These are phyloP conservation scores for Calophaca sinica DNA, from an alignment of 306 rosid species.

Conservation along the genomic window DNA sequence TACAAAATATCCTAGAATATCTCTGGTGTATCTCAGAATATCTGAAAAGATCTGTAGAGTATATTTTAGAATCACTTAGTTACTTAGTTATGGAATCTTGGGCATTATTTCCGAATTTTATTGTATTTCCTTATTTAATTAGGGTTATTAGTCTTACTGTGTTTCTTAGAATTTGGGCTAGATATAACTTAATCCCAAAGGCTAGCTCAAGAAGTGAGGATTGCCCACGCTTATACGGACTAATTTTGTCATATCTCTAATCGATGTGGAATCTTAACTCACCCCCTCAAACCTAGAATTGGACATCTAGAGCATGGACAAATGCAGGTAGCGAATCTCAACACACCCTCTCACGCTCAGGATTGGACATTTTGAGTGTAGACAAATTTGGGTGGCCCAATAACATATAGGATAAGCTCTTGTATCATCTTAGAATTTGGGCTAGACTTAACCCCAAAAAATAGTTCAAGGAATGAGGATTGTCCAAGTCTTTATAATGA, in stretches of 20 bases:
- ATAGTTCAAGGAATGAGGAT: not conserved
- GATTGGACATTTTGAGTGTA: not conserved
- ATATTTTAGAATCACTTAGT: not conserved
- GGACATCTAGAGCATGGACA: not conserved
- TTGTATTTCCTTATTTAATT: not conserved
- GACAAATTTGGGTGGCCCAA: not conserved
- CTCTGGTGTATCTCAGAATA: slow-evolving; percentile 5
- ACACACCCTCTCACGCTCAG: not conserved
- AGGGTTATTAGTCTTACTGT: slow-evolving; percentile 6
- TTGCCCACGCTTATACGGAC: not conserved
- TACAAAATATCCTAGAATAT: not conserved
- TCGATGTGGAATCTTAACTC: not conserved
- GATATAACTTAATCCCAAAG: not conserved
- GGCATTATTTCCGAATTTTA: slow-evolving; percentile 12
- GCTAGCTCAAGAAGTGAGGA: not conserved
- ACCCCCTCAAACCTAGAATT: not conserved
- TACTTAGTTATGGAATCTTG: slow-evolving; percentile 1
- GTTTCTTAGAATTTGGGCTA: not conserved
- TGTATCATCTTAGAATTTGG: not conserved
- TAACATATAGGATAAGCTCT: not conserved
- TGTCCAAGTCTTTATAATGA: not conserved
- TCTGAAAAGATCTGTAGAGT: not conserved
- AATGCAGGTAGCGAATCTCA: not conserved
- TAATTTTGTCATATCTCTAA: not conserved
- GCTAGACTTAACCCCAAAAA: not conserved